Conservation (phyloP, 805 yeast genomes). For the Myxozyma nipponensis region DNA sequence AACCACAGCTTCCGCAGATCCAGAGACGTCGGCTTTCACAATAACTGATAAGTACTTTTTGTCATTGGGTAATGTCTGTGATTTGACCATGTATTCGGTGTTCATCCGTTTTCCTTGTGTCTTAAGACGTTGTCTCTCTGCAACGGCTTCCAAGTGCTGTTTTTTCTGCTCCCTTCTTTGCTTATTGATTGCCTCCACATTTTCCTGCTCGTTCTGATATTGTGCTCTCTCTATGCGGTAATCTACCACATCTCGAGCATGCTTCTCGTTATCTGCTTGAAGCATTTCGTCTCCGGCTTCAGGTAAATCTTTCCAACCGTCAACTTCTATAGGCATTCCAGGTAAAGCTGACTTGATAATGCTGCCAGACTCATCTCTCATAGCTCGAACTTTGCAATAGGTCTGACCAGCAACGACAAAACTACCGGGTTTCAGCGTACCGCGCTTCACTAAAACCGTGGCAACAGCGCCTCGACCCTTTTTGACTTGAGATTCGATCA, state of each 20-base stretch:
- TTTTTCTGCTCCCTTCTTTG: slow-evolving; percentile 49
- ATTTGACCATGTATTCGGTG: not conserved
- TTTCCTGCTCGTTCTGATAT: slow-evolving; percentile 54
- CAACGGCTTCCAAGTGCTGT: slow-evolving; percentile 46
- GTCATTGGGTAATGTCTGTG: slow-evolving; percentile 32
- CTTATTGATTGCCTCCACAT: slow-evolving; percentile 67
- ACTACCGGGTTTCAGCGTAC: slow-evolving; percentile 65
- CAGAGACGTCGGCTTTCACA: slow-evolving; percentile 86
- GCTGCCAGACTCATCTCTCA: slow-evolving; percentile 71
- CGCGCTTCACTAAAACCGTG: slow-evolving; percentile 77
- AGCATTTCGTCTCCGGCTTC: slow-evolving; percentile 83
- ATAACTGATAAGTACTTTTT: slow-evolving; percentile 54
- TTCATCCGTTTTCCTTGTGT: not conserved
- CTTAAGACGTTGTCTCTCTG: slow-evolving; percentile 42
- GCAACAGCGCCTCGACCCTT: slow-evolving; percentile 78
- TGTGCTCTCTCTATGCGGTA: slow-evolving; percentile 57
- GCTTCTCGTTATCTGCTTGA: slow-evolving; percentile 64
- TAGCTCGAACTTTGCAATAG: slow-evolving; percentile 75
- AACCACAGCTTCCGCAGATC: slow-evolving; percentile 88
- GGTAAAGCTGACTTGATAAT: slow-evolving; percentile 67
- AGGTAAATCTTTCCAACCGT: slow-evolving; percentile 94
- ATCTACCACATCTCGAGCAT: slow-evolving; percentile 69
- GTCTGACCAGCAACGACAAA: slow-evolving; percentile 83
- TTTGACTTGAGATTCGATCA: slow-evolving; percentile 77
- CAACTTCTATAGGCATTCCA: slow-evolving; percentile 81